Conservation (phyloP, 805 yeast species). For the Ogataea angusta region DNA sequence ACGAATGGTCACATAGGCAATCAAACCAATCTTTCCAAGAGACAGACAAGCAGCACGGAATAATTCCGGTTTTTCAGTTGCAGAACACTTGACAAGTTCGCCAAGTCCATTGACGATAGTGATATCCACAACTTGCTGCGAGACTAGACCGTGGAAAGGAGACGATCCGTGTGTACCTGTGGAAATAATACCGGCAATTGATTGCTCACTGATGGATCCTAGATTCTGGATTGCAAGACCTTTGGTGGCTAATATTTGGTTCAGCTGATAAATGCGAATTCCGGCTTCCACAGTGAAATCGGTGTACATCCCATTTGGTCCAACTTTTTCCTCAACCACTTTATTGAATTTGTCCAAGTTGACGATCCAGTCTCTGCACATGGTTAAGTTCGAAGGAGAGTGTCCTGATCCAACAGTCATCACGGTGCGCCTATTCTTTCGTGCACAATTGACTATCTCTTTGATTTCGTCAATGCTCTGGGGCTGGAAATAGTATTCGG, state of each 20-base stretch:
- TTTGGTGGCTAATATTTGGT: slow-evolving; percentile 56
- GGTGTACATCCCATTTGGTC: slow-evolving; percentile 62
- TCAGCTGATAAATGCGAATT: slow-evolving; percentile 69
- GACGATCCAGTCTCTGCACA: slow-evolving; percentile 85
- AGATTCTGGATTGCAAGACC: slow-evolving; percentile 84
- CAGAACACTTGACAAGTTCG: slow-evolving; percentile 62
- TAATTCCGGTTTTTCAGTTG: slow-evolving; percentile 56
- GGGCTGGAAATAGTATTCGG: slow-evolving; percentile 81
- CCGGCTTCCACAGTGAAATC: slow-evolving; percentile 97
- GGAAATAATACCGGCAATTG: slow-evolving; percentile 91
- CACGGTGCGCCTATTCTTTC: slow-evolving; percentile 55
- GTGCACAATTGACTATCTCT: slow-evolving; percentile 65
- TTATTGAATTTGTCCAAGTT: slow-evolving; percentile 72
- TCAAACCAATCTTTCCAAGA: slow-evolving; percentile 87
- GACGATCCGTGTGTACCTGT: slow-evolving; percentile 98
- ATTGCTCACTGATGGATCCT: slow-evolving; percentile 92
- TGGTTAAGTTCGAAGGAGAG: slow-evolving; percentile 88
- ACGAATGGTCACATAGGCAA: slow-evolving; percentile 80
- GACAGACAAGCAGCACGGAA: slow-evolving; percentile 84
- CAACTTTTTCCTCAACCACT: slow-evolving; percentile 44
- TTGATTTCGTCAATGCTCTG: slow-evolving; percentile 61
- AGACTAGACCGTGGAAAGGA: slow-evolving; percentile 85
- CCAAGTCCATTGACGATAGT: slow-evolving; percentile 77
- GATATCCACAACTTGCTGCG: slow-evolving; percentile 80
- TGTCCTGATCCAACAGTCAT: slow-evolving; percentile 92